A percentile compares a stretch with the other conserved stretches of the same genome.
Evolutionary conservation across 805 yeast genomes (phyloP).

Genomic region (Candida maltosa): DNA sequence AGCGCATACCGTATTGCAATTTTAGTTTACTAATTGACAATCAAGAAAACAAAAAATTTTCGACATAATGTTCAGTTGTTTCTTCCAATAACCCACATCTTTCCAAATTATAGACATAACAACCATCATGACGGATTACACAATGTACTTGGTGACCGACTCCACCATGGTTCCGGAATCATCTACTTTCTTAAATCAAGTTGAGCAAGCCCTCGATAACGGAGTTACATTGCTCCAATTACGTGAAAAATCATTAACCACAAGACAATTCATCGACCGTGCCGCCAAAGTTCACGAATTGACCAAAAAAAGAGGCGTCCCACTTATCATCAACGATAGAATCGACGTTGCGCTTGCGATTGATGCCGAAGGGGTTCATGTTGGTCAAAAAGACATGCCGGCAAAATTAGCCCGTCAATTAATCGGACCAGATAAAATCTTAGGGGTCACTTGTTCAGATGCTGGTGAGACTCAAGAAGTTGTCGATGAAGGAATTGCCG

Average conservation of each 20-base stretch:
- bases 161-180: slow-evolving; percentile 64
- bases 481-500: slow-evolving; percentile 49
- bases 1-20: too few species aligned
- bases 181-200: slow-evolving; percentile 53
- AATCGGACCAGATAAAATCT: slow-evolving; percentile 69
- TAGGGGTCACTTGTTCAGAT: slow-evolving; percentile 74
- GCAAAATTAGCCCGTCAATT: slow-evolving; percentile 54
- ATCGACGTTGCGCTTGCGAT: slow-evolving; percentile 87
- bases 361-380: slow-evolving; percentile 89
- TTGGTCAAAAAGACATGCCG: slow-evolving; percentile 88
- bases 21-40: too few species aligned
- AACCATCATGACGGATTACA: slow-evolving; percentile 40
- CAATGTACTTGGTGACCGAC: slow-evolving; percentile 78
- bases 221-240: slow-evolving; percentile 84
- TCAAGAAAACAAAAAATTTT: too few species aligned
- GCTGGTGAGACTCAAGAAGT: slow-evolving; percentile 54
- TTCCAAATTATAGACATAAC: too few species aligned
- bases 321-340: slow-evolving; percentile 81
- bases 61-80: too few species aligned
- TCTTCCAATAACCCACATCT: too few species aligned
- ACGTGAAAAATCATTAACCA: slow-evolving; percentile 72
- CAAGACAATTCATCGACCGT: slow-evolving; percentile 60
- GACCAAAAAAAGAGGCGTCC: slow-evolving; percentile 59
- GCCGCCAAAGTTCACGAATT: slow-evolving; percentile 61
- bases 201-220: slow-evolving; percentile 55